Percentiles rank a stretch among this genome's conserved stretches.
phyloP scores from a whole-genome alignment of 78 protist genomes.

The Pelomyxa schiedti region DNA sequence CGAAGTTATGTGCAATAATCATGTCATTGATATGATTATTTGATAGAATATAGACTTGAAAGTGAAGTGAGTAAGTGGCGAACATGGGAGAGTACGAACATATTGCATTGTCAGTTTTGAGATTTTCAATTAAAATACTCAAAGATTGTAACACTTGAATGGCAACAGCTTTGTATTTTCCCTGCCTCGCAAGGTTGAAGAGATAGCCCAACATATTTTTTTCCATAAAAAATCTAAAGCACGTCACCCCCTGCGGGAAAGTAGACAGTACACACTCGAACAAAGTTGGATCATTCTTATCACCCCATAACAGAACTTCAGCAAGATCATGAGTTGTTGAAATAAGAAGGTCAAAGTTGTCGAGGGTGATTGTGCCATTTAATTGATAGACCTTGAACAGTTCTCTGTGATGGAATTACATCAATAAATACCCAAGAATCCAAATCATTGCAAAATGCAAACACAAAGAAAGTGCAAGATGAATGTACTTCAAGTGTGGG shows the following conservation, averaged over 20 bases:
- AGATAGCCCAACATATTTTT: constrained; percentile 39
- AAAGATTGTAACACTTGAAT: not conserved
- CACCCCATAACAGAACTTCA: constrained; percentile 86
- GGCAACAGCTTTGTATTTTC: too few species aligned
- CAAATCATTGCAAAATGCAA: too few species aligned
- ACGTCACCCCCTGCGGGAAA: not conserved
- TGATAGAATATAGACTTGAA: constrained; percentile 54
- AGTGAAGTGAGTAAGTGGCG: not conserved
- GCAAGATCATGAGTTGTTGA: constrained; percentile 60
- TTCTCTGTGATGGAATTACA: too few species aligned
- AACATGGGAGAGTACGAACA: too few species aligned
- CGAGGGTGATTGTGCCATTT: constrained; percentile 18
- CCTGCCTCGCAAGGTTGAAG: constrained; percentile 25
- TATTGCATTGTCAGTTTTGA: not conserved
- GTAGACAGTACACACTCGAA: constrained; percentile 29
- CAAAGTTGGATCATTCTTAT: constrained; percentile 52
- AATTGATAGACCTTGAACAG: constrained; percentile 13
- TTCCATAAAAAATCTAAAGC: constrained; percentile 50
- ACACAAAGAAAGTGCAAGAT: too few species aligned
- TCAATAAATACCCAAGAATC: too few species aligned
- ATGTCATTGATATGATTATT: constrained; percentile 75
- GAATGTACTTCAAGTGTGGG: too few species aligned
- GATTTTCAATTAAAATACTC: not conserved
- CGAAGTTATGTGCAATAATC: constrained; percentile 56
- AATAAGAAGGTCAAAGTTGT: constrained; percentile 35